A percentile compares a stretch with the other conserved stretches of the same genome.
Evolutionary conservation across 345 rosid species (phyloP).

Genomic region (Arabis alpina): DNA sequence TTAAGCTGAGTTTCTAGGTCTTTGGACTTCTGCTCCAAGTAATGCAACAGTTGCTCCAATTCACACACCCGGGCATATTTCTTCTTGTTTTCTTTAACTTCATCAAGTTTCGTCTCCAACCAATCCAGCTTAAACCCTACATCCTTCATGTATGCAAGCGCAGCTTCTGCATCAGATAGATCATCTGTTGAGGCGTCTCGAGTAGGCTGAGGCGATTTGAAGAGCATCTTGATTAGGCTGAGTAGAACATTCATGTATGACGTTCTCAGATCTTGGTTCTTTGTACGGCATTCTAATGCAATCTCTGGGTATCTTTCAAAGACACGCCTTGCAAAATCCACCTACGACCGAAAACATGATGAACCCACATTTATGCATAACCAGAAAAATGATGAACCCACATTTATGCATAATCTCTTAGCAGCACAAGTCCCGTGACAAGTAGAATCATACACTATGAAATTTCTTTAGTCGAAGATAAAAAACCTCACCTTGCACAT

Average conservation of each 20-base stretch:
- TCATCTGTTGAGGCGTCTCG: not conserved
- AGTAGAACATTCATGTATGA: conserved; percentile 23
- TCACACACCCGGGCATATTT: not conserved
- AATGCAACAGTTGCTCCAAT: not conserved
- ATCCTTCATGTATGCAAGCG: not conserved
- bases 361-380: too few species aligned
- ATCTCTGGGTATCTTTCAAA: conserved; percentile 7
- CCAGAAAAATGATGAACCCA: conserved; percentile 22
- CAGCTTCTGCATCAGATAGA: not conserved
- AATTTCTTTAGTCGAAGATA: too few species aligned
- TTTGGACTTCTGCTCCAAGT: not conserved
- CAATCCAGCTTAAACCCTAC: conserved; percentile 17
- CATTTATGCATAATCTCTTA: too few species aligned
- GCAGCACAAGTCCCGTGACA: too few species aligned
- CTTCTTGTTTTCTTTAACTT: not conserved
- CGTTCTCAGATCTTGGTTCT: conserved; percentile 9
- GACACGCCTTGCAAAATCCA: too few species aligned
- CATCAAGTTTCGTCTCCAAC: conserved; percentile 19
- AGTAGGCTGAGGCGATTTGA: not conserved
- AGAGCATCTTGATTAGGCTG: not conserved
- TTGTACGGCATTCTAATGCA: not conserved
- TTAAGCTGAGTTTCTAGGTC: not conserved
- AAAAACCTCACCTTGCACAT: not conserved
- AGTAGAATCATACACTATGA: too few species aligned
- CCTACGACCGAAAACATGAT: too few species aligned